Evolutionary conservation across 495 filamentous ascomycete species (phyloP).

Genomic region (Paragyromitra xinjiangensis): DNA sequence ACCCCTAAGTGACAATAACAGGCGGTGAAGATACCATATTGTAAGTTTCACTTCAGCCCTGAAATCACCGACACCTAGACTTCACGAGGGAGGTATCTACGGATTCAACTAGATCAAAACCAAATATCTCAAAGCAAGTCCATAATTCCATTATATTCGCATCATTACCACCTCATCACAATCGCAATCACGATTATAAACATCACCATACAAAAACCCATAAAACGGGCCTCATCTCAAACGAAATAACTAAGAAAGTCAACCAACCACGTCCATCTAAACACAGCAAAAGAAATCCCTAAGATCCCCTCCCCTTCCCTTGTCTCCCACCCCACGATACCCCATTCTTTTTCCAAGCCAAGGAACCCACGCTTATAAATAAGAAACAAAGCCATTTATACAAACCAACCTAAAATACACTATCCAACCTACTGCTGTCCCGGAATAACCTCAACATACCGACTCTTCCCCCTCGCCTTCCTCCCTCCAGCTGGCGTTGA

Average conservation of each 20-base stretch:
- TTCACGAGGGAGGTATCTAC: not conserved
- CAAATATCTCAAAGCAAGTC: not conserved
- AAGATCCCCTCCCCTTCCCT: not conserved
- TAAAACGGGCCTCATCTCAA: constrained; percentile 21
- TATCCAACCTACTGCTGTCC: constrained; percentile 45
- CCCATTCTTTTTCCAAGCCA: not conserved
- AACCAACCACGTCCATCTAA: constrained; percentile 32
- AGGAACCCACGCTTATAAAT: constrained; percentile 2
- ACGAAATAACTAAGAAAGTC: constrained; percentile 12
- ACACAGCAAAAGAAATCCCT: not conserved
- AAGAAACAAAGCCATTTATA: constrained; percentile 40
- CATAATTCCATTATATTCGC: constrained; percentile 26
- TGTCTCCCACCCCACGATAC: not conserved
- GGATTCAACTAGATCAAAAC: not conserved
- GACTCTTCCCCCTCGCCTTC: constrained; percentile 54
- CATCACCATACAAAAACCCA: not conserved
- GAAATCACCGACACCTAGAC: too few species aligned
- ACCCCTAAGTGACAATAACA: too few species aligned
- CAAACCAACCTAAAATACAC: constrained; percentile 36
- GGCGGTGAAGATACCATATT: too few species aligned
- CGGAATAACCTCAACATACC: constrained; percentile 58
- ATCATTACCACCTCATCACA: constrained; percentile 12
- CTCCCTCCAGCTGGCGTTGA: constrained; percentile 51
- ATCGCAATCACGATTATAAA: not conserved
- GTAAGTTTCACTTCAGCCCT: too few species aligned